These are phyloP conservation scores for Pseudevernia furfuracea DNA, from an alignment of 495 filamentous ascomycete species.

Conservation along the genomic window DNA sequence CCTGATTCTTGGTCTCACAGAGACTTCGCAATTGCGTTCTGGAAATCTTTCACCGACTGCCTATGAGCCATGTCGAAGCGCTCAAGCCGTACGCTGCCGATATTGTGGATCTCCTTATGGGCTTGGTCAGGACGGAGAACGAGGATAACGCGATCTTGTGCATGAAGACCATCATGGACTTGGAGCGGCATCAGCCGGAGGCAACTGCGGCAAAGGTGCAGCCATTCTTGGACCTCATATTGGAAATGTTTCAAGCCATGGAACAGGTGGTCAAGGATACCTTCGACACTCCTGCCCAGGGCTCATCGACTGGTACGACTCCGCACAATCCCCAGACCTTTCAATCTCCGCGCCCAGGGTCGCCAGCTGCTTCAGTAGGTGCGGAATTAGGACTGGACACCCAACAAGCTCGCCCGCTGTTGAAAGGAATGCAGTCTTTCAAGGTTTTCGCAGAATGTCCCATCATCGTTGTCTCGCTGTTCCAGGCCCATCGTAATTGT, in stretches of 20 bases:
- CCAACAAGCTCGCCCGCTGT: conserved; percentile 67
- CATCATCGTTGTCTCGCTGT: conserved; percentile 97
- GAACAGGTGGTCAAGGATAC: conserved; percentile 89
- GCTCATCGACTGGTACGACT: conserved; percentile 39
- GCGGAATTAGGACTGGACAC: conserved; percentile 72
- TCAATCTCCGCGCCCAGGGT: conserved; percentile 81
- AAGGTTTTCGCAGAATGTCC: conserved; percentile 97
- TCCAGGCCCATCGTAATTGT: conserved; percentile 77
- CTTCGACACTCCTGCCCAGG: conserved; percentile 64
- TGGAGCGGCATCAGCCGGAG: conserved; percentile 86
- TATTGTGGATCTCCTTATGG: conserved; percentile 82
- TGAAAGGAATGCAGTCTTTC: conserved; percentile 96
- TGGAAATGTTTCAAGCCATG: conserved; percentile 91
- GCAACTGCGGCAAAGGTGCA: conserved; percentile 73
- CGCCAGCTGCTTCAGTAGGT: conserved; percentile 66
- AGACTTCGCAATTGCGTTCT: conserved; percentile 85
- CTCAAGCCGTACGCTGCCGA: conserved; percentile 80
- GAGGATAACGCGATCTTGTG: conserved; percentile 97
- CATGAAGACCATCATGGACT: conserved; percentile 95
- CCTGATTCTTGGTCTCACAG: conserved; percentile 40
- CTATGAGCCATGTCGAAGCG: conserved; percentile 67
- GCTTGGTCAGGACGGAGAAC: conserved; percentile 80
- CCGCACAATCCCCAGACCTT: conserved; percentile 60
- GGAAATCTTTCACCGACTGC: conserved; percentile 88
- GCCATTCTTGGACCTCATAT: conserved; percentile 81